Evolutionary conservation across 2,329 filamentous ascomycete species (phyloP).

Genomic region (Microcyclospora pomicola): DNA sequence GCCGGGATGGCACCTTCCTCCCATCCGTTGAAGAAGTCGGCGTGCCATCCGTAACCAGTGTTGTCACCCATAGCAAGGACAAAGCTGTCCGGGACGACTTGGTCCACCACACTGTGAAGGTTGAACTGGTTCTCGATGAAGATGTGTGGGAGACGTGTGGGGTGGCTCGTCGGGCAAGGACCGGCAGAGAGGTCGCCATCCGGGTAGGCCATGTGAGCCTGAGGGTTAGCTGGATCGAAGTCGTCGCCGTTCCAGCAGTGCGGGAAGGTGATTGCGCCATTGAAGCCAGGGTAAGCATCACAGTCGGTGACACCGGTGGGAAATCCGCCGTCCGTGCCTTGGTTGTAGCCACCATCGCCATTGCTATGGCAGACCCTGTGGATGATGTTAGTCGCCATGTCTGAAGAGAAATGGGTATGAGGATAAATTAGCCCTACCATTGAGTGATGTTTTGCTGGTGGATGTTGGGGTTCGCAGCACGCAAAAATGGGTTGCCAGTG

Average conservation of each 20-base stretch:
- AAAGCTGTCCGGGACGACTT: constrained; percentile 26
- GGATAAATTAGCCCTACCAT: constrained; percentile 20
- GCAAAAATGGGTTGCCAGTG: constrained; percentile 45
- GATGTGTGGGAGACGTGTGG: constrained; percentile 42
- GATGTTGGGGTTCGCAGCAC: constrained; percentile 41
- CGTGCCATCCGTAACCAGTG: constrained; percentile 40
- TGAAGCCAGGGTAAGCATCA: constrained; percentile 39
- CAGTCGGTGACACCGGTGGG: constrained; percentile 57
- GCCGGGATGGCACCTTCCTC: constrained; percentile 45
- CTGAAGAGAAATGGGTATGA: constrained; percentile 33
- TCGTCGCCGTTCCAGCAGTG: constrained; percentile 55
- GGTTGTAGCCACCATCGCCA: constrained; percentile 22
- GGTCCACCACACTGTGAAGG: constrained; percentile 21
- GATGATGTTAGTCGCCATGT: constrained; percentile 28
- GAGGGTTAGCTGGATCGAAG: constrained; percentile 19
- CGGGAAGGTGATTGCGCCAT: constrained; percentile 56
- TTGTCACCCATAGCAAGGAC: constrained; percentile 34
- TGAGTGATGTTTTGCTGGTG: constrained; percentile 28
- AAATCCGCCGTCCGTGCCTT: constrained; percentile 34
- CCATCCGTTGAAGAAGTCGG: constrained; percentile 40
- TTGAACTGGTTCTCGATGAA: constrained; percentile 34
- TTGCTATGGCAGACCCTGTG: too few species aligned
- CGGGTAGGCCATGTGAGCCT: constrained; percentile 53
- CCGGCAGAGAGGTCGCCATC: constrained; percentile 31
- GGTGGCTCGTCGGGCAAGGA: constrained; percentile 39